phyloP scores from a whole-genome alignment of 2,329 filamentous ascomycete genomes.

The Aspergillus thermomutatus region DNA sequence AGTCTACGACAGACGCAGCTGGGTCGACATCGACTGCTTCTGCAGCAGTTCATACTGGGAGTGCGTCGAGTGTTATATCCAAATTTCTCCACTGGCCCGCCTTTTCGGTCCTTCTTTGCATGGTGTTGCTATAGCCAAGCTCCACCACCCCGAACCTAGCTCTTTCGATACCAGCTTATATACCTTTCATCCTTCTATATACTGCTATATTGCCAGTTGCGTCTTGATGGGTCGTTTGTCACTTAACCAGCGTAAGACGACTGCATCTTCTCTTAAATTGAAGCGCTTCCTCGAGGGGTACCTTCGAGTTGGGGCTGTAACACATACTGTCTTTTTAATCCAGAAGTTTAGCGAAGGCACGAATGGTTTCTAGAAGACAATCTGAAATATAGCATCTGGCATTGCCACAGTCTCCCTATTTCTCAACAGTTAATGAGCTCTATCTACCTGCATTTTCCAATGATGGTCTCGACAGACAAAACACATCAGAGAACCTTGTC shows the following conservation, averaged over 20 bases:
- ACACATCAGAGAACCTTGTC: slow-evolving; percentile 25
- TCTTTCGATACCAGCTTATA: background rate
- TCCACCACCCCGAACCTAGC: background rate
- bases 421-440: background rate
- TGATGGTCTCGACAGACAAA: slow-evolving; percentile 1
- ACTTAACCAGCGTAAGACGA: background rate
- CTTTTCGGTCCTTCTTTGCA: slow-evolving; percentile 10
- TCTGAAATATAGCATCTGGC: background rate
- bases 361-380: background rate
- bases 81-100: slow-evolving; percentile 13
- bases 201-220: background rate
- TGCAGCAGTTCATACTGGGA: slow-evolving; percentile 7
- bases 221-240: background rate
- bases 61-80: slow-evolving; percentile 2
- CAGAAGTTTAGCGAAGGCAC: background rate
- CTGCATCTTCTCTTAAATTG: background rate
- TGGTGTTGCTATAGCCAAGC: slow-evolving; percentile 11
- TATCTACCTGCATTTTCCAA: slow-evolving; percentile 5
- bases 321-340: background rate
- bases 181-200: background rate
- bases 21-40: slow-evolving; percentile 5
- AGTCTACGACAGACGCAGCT: slow-evolving; percentile 9
- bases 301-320: background rate
- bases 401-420: background rate
- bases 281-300: background rate